Conservation (phyloP, 805 yeast genomes). For the Candida boleticola region DNA sequence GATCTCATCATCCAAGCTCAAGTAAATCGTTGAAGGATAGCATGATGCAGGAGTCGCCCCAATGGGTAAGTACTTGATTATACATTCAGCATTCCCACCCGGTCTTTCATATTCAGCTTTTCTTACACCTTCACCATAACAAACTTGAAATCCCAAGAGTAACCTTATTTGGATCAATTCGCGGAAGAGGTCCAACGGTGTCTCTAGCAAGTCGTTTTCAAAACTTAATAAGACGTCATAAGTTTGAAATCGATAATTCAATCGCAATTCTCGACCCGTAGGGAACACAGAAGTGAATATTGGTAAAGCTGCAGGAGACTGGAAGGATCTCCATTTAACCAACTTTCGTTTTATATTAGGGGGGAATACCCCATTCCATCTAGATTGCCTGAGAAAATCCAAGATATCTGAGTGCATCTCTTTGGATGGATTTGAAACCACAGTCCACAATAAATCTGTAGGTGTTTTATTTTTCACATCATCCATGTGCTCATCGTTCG, state of each 20-base stretch:
- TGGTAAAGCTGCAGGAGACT: slow-evolving; percentile 93
- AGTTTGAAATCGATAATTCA: slow-evolving; percentile 75
- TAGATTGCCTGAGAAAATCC: slow-evolving; percentile 62
- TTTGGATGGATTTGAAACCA: slow-evolving; percentile 67
- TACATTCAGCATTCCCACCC: slow-evolving; percentile 50
- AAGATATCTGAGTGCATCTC: slow-evolving; percentile 55
- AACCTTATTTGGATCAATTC: slow-evolving; percentile 86
- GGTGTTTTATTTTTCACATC: not conserved
- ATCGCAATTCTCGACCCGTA: slow-evolving; percentile 59
- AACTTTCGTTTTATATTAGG: slow-evolving; percentile 59
- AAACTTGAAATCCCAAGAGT: slow-evolving; percentile 86
- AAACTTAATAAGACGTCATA: slow-evolving; percentile 73
- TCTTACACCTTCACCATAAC: slow-evolving; percentile 67
- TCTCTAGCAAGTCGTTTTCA: slow-evolving; percentile 50
- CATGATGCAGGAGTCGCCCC: slow-evolving; percentile 27
- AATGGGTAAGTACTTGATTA: slow-evolving; percentile 57
- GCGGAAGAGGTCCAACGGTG: slow-evolving; percentile 61
- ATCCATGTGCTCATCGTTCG: not conserved
- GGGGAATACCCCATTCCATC: slow-evolving; percentile 93
- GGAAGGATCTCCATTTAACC: slow-evolving; percentile 90
- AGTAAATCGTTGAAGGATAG: slow-evolving; percentile 53
- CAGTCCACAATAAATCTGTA: slow-evolving; percentile 28
- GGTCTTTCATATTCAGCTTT: slow-evolving; percentile 62
- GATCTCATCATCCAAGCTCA: slow-evolving; percentile 78
- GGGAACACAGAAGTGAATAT: slow-evolving; percentile 80